These are phyloP conservation scores for Teunomyces barrocoloradensis DNA, from an alignment of 805 yeast species.

Conservation along the genomic window DNA sequence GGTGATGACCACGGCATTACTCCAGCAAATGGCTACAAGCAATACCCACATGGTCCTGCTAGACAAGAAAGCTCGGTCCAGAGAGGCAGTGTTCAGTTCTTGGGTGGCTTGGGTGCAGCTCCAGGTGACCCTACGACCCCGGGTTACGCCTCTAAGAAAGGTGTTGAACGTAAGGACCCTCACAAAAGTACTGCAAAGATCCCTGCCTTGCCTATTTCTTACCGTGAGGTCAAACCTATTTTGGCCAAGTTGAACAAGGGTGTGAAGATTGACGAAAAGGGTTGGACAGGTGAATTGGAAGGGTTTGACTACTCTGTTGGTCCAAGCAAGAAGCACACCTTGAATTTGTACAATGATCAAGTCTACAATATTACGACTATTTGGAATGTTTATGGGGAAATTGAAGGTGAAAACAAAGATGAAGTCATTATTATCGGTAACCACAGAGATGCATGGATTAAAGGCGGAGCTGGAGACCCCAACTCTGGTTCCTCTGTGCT, in stretches of 20 bases:
- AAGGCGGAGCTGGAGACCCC: constrained; percentile 49
- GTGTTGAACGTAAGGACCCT: constrained; percentile 34
- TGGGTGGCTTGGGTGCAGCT: constrained; percentile 46
- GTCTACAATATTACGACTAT: constrained; percentile 39
- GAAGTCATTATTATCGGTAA: constrained; percentile 44
- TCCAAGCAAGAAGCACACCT: constrained; percentile 32
- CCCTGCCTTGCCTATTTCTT: constrained; percentile 44
- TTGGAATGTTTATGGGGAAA: constrained; percentile 44
- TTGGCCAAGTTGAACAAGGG: constrained; percentile 40
- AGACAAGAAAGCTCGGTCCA: constrained; percentile 60
- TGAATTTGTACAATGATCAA: constrained; percentile 43
- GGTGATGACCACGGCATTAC: constrained; percentile 60
- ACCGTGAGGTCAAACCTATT: constrained; percentile 44
- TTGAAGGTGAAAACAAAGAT: constrained; percentile 37
- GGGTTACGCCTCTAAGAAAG: constrained; percentile 58
- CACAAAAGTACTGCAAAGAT: constrained; percentile 33
- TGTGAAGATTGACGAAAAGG: constrained; percentile 18
- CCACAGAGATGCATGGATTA: constrained; percentile 48
- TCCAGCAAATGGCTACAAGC: constrained; percentile 50
- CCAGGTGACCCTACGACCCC: constrained; percentile 84
- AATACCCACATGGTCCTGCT: constrained; percentile 66
- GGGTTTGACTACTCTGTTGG: constrained; percentile 41
- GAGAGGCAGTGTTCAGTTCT: constrained; percentile 57
- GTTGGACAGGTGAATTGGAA: constrained; percentile 40
- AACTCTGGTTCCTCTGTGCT: constrained; percentile 44